Evolutionary conservation across 495 filamentous ascomycete genomes (phyloP).

Genomic region (Penicillium argentinense): DNA sequence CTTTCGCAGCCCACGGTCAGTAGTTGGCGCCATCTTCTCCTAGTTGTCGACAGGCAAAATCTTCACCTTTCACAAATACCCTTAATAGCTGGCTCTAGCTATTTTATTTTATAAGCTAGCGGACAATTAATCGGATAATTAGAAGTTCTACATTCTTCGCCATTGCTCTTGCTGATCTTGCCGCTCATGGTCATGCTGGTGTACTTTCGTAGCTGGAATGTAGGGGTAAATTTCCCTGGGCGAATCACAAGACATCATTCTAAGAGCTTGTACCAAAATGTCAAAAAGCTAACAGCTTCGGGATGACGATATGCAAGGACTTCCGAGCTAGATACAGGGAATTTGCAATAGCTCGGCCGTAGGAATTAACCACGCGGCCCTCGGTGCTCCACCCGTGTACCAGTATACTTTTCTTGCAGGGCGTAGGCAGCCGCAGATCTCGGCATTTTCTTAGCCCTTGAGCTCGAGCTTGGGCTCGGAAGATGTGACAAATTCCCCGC

Average conservation of each 20-base stretch:
- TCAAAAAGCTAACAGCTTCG: neutral
- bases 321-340: constrained; percentile 4
- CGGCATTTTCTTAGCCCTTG: neutral
- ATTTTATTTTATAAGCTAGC: constrained; percentile 7
- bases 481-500: neutral
- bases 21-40: constrained; percentile 15
- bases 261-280: constrained; percentile 1
- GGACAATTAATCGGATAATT: constrained; percentile 18
- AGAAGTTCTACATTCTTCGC: constrained; percentile 16
- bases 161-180: constrained; percentile 11
- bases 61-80: constrained; percentile 1
- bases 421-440: neutral
- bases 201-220: constrained; percentile 16
- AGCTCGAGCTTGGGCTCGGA: too few relatives aligned
- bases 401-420: neutral
- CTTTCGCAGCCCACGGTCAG: constrained; percentile 20
- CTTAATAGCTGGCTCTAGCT: constrained; percentile 1
- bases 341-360: neutral
- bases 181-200: constrained; percentile 13
- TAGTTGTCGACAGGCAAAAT: neutral
- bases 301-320: constrained; percentile 12
- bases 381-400: neutral
- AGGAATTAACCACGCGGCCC: constrained; percentile 3
- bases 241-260: constrained; percentile 9
- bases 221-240: constrained; percentile 15